Evolutionary conservation across 371 early-diverging fungal genomes (phyloP), one percentile per base, ranked within the genome.

Genomic region (Aphelidium insulamus): DNA sequence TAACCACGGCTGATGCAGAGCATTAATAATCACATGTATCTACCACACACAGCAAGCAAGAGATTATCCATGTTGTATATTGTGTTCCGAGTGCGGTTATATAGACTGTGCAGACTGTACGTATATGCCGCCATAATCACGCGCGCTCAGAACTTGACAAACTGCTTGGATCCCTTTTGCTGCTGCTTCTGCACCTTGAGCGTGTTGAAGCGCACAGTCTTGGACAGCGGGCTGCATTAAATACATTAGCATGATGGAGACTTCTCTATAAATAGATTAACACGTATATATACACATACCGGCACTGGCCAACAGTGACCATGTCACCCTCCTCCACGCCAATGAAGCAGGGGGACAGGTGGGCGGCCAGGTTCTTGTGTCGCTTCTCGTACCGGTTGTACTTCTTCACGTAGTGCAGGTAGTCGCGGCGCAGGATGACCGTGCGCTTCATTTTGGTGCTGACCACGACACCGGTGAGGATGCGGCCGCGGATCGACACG

Each of bases 341-440:
- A 44, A 92, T 72, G 73, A 98, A 99, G 57, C 82, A 79, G 41
- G 99, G 99, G 41, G 87, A 85, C 40, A 95, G 50, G 67, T 99
- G 99, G 50, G 95, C 97, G 41, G 91, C 79, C 48, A 99, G 59
- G 77, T 97, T 97, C 72, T 81, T 97, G 79, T 98, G 97, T 54
- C 99, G 81, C 83, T 97, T 98, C 72, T 98, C 98, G 67, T 92
- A 99, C 77, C 98, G 88, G 77, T 97, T 91, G 81, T 99, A 99
- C 73, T 99, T 99, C 62, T 82, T 75, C 59, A 97, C 74, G 74
- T 85, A 98, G 78, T 95, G 94, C 45, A 99, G 77, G 76, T 98
- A 97, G 55, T 97, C 97, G 55, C 98, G 80, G 48, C 94, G 81
- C 54, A 97, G 69, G 53, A 95, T 73, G 62, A 95, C 68, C 53